These are phyloP conservation scores for Ziziphus jujuba DNA, from an alignment of 306 rosid genomes.

Conservation along the genomic window DNA sequence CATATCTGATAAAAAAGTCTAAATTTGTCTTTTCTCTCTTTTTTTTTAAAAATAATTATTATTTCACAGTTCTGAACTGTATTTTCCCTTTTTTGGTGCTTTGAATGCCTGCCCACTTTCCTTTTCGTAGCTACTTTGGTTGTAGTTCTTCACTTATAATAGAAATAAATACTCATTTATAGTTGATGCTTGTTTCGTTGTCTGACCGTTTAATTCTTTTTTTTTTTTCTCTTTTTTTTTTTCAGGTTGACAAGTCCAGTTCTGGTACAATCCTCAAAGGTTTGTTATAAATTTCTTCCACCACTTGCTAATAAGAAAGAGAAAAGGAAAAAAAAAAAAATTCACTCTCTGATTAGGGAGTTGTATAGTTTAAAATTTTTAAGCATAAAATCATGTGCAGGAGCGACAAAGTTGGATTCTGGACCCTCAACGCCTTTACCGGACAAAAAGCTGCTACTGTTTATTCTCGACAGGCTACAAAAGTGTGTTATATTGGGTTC, in stretches of 20 bases:
- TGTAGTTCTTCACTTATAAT: conserved; percentile 29
- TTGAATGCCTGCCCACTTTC: conserved; percentile 43
- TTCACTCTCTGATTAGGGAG: conserved; percentile 5
- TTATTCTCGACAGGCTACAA: conserved; percentile 69
- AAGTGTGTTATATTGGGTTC: conserved; percentile 43
- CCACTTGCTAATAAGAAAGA: neutral
- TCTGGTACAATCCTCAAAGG: conserved; percentile 47
- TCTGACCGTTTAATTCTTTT: conserved; percentile 22
- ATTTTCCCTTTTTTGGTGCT: conserved; percentile 37
- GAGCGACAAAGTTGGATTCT: conserved; percentile 39
- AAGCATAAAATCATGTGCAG: conserved; percentile 35
- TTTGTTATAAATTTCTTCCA: conserved; percentile 24
- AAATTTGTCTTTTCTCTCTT: conserved; percentile 50
- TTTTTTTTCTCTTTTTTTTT: conserved; percentile 16
- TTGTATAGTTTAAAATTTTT: conserved; percentile 1
- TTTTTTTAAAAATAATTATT: conserved; percentile 28
- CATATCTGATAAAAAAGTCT: conserved; percentile 46
- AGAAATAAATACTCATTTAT: conserved; percentile 14
- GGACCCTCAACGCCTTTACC: conserved; percentile 67
- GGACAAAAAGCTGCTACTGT: conserved; percentile 55
- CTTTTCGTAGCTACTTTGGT: conserved; percentile 42
- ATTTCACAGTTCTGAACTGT: conserved; percentile 38
- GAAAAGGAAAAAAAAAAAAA: neutral
- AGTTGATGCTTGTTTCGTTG: conserved; percentile 5
- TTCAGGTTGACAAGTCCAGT: conserved; percentile 54